Percentiles rank a stretch among this genome's conserved stretches.
Conservation (phyloP, 495 filamentous ascomycete genomes). For the Penicillium cinerascens region DNA sequence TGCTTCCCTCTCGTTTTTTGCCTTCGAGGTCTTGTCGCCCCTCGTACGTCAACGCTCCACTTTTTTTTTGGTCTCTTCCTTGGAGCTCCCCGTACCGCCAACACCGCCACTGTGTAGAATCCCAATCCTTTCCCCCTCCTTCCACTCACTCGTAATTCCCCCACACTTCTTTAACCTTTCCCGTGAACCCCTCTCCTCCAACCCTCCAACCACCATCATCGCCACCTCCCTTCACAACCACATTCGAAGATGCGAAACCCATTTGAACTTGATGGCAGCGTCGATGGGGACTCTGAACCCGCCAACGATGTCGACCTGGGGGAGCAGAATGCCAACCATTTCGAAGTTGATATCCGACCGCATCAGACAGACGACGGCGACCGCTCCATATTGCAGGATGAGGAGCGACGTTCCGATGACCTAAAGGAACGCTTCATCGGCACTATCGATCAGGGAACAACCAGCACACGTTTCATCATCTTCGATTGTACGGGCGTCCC, state of each 20-base stretch:
- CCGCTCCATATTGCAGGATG: slow-evolving; percentile 42
- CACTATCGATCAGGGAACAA: slow-evolving; percentile 89
- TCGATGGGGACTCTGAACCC: slow-evolving; percentile 32
- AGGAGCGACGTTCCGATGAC: slow-evolving; percentile 29
- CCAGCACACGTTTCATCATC: slow-evolving; percentile 88
- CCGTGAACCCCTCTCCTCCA: background rate
- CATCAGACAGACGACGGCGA: slow-evolving; percentile 37
- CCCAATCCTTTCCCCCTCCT: background rate
- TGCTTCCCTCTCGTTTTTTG: background rate
- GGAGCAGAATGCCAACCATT: slow-evolving; percentile 3
- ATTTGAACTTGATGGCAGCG: slow-evolving; percentile 38
- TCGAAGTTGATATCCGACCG: slow-evolving; percentile 26
- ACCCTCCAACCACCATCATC: background rate
- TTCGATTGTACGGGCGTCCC: slow-evolving; percentile 79
- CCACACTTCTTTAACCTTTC: background rate
- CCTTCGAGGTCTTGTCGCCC: slow-evolving; percentile 6
- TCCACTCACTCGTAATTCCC: background rate
- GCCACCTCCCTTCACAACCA: background rate
- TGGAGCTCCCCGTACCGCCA: background rate
- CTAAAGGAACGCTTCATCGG: slow-evolving; percentile 56
- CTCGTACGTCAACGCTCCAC: slow-evolving; percentile 14
- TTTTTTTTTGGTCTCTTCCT: background rate
- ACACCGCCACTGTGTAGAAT: background rate
- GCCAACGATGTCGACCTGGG: slow-evolving; percentile 21
- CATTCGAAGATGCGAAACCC: slow-evolving; percentile 40